A percentile compares a stretch with the other conserved stretches of the same genome.
Evolutionary conservation across 1,139 yeast genomes (phyloP).

Genomic region (Geotrichum australiense): DNA sequence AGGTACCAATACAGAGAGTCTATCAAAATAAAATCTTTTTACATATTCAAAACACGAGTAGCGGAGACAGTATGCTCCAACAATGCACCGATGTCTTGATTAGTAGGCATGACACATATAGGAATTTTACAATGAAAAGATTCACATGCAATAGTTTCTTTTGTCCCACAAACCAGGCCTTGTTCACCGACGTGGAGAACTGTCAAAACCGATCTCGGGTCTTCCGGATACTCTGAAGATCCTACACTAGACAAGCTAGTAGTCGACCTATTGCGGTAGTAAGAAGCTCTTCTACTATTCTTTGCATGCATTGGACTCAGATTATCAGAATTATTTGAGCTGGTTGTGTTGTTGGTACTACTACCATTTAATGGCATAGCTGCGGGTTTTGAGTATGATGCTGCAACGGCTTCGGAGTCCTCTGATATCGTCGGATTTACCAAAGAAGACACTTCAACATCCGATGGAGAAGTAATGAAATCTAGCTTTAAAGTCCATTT

Average conservation of each 20-base stretch:
- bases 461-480: constrained; percentile 29
- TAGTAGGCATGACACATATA: constrained; percentile 29
- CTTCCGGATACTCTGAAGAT: constrained; percentile 7
- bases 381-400: constrained; percentile 7
- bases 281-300: constrained; percentile 2
- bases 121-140: constrained; percentile 33
- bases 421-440: background rate
- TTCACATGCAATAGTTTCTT: constrained; percentile 28
- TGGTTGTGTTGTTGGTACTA: background rate
- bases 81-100: constrained; percentile 30
- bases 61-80: constrained; percentile 22
- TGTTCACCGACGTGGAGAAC: constrained; percentile 19
- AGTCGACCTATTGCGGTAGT: constrained; percentile 2
- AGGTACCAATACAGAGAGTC: too few species aligned
- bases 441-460: constrained; percentile 3
- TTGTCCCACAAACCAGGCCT: constrained; percentile 24
- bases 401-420: constrained; percentile 9
- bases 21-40: constrained; percentile 1
- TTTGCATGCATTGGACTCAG: background rate
- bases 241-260: constrained; percentile 4
- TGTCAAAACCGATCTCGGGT: constrained; percentile 14
- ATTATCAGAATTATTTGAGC: background rate
- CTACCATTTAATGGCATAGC: background rate
- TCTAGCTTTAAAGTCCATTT: constrained; percentile 34
- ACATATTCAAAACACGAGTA: constrained; percentile 12